A percentile compares a stretch with the other conserved stretches of the same genome.
phyloP scores from a whole-genome alignment of 2,329 filamentous ascomycete species.

The Aspergillus calidoustus region DNA sequence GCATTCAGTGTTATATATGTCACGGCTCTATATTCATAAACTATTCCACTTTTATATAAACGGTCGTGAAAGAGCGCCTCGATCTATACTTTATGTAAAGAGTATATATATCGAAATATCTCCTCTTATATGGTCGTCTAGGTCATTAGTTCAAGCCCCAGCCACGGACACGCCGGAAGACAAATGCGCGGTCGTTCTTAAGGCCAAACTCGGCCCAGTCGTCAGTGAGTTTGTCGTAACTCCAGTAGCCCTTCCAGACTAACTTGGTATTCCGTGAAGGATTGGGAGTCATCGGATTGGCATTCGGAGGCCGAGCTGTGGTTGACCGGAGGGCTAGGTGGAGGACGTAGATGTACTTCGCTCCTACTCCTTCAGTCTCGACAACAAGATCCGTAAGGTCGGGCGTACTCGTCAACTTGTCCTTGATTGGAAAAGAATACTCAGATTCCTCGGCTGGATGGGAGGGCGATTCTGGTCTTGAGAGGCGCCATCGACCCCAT shows the following conservation, averaged over 20 bases:
- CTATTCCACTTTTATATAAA: not conserved
- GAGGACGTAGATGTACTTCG: slow-evolving; percentile 85
- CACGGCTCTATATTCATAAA: not conserved
- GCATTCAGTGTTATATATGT: no score
- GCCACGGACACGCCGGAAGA: slow-evolving; percentile 65
- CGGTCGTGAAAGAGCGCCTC: not conserved
- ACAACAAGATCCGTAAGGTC: slow-evolving; percentile 69
- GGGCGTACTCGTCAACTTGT: slow-evolving; percentile 21
- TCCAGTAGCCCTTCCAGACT: slow-evolving; percentile 87
- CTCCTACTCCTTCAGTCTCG: slow-evolving; percentile 79
- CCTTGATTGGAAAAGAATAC: slow-evolving; percentile 24
- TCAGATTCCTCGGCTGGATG: slow-evolving; percentile 25
- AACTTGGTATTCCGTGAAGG: slow-evolving; percentile 81
- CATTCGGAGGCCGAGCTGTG: slow-evolving; percentile 57
- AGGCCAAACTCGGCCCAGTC: slow-evolving; percentile 83
- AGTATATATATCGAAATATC: not conserved
- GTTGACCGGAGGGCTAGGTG: slow-evolving; percentile 68
- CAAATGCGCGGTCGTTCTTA: slow-evolving; percentile 65
- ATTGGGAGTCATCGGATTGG: slow-evolving; percentile 31
- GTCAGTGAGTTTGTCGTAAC: slow-evolving; percentile 85
- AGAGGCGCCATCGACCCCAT: slow-evolving; percentile 68
- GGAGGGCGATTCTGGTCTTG: slow-evolving; percentile 49
- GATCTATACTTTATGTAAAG: not conserved
- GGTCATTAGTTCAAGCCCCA: slow-evolving; percentile 51
- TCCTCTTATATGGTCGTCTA: not conserved